These are phyloP conservation scores for Ophiostoma sp. DNA, from an alignment of 2,329 filamentous ascomycete species.

Conservation along the genomic window DNA sequence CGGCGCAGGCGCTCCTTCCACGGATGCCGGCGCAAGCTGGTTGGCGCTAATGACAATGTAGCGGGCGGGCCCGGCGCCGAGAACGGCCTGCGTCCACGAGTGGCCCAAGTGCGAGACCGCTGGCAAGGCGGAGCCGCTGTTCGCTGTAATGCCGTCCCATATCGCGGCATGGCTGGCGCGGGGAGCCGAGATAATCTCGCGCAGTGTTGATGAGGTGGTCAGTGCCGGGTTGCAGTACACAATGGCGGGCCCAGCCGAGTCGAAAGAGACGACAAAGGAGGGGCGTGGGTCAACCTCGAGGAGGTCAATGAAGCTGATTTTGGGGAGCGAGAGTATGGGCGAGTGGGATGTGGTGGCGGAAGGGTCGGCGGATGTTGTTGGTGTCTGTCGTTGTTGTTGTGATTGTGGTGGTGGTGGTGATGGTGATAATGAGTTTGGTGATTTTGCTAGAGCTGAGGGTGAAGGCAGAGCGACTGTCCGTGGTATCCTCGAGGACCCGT, in stretches of 20 bases:
- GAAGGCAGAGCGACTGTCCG: neutral
- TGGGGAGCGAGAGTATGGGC: constrained; percentile 7
- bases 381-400: neutral
- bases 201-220: constrained; percentile 27
- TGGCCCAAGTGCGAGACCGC: constrained; percentile 22
- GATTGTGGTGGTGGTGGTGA: neutral
- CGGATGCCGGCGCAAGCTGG: neutral
- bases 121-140: neutral
- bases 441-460: neutral
- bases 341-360: neutral
- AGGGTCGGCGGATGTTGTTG: neutral
- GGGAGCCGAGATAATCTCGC: constrained; percentile 27
- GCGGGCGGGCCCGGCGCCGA: constrained; percentile 15
- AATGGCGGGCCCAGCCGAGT: constrained; percentile 12
- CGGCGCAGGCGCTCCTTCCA: neutral
- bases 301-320: constrained; percentile 40
- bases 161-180: constrained; percentile 29
- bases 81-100: constrained; percentile 29
- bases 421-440: neutral
- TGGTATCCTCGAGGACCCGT: neutral
- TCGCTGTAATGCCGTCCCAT: constrained; percentile 32
- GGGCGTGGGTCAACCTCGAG: constrained; percentile 44
- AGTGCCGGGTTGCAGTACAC: constrained; percentile 37
- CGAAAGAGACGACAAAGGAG: constrained; percentile 36
- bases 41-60: constrained; percentile 30